phyloP scores from a whole-genome alignment of 2,329 filamentous ascomycete genomes.

The Aspergillus oerlinghausenensis region DNA sequence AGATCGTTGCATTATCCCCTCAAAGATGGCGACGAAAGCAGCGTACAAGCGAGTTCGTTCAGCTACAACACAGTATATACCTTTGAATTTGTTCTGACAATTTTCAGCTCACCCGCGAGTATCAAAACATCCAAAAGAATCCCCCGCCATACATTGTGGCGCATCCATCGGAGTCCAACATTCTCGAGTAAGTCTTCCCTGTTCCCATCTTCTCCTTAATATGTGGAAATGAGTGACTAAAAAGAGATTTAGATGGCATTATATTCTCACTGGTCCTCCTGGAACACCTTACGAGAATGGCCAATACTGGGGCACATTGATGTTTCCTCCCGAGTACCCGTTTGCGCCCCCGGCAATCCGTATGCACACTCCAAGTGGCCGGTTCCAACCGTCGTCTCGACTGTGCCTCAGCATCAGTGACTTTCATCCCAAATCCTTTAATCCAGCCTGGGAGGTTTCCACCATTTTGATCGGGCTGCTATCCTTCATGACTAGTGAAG shows the following conservation, averaged over 20 bases:
- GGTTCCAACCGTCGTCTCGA: conserved; percentile 87
- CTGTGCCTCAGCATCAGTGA: conserved; percentile 95
- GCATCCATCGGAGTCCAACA: conserved; percentile 85
- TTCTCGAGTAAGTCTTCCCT: conserved; percentile 66
- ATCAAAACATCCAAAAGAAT: conserved; percentile 63
- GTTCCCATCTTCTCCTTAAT: neutral
- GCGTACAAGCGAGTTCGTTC: conserved; percentile 64
- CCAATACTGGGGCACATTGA: conserved; percentile 96
- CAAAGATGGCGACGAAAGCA: conserved; percentile 64
- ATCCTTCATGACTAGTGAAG: conserved; percentile 97
- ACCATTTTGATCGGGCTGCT: conserved; percentile 92
- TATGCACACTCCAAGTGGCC: conserved; percentile 96
- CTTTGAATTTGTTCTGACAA: conserved; percentile 7
- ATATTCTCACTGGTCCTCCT: conserved; percentile 90
- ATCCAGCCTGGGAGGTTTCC: conserved; percentile 95
- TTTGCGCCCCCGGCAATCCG: conserved; percentile 96
- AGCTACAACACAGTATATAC: neutral
- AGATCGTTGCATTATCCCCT: neutral
- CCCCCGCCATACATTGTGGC: conserved; percentile 85
- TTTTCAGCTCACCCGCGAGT: conserved; percentile 57
- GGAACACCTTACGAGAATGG: conserved; percentile 90
- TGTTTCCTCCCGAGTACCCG: conserved; percentile 94
- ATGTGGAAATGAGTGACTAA: conserved; percentile 8
- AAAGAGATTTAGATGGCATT: conserved; percentile 66
- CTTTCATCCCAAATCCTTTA: conserved; percentile 97